Conservation (phyloP, 2,329 filamentous ascomycete species). For the Fusarium graminum region DNA sequence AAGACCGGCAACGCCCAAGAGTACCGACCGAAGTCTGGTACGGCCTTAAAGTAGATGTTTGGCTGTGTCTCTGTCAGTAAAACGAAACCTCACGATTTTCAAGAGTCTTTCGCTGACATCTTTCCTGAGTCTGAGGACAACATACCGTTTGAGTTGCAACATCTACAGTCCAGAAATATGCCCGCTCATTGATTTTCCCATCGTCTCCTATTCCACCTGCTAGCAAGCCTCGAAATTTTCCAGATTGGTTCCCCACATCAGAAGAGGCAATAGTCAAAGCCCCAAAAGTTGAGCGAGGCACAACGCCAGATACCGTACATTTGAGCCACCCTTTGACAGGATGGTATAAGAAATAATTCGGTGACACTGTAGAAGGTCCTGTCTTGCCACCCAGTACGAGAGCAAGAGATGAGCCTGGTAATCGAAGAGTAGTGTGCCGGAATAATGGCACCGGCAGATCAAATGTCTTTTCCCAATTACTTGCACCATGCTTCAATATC, state of each 20-base stretch:
- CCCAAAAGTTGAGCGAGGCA: slow-evolving; percentile 60
- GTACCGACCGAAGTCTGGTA: slow-evolving; percentile 14
- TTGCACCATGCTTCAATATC: slow-evolving; percentile 69
- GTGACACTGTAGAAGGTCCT: slow-evolving; percentile 61
- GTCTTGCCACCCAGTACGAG: slow-evolving; percentile 74
- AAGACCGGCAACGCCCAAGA: slow-evolving; percentile 49
- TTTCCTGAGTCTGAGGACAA: slow-evolving; percentile 1
- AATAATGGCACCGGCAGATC: slow-evolving; percentile 79
- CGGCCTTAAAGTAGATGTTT: slow-evolving; percentile 45
- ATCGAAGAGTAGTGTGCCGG: slow-evolving; percentile 74
- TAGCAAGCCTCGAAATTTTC: slow-evolving; percentile 69
- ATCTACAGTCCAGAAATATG: slow-evolving; percentile 74
- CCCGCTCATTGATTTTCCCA: slow-evolving; percentile 71
- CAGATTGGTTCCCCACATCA: slow-evolving; percentile 38
- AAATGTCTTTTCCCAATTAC: slow-evolving; percentile 72
- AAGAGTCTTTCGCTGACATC: neutral
- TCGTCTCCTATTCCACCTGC: slow-evolving; percentile 77
- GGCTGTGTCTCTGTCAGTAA: slow-evolving; percentile 41
- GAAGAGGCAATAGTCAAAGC: slow-evolving; percentile 54
- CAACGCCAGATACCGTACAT: slow-evolving; percentile 55
- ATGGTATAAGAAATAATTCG: slow-evolving; percentile 67
- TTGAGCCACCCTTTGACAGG: slow-evolving; percentile 61
- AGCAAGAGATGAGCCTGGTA: slow-evolving; percentile 63
- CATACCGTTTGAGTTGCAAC: slow-evolving; percentile 56
- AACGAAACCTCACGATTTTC: neutral